phyloP scores from a whole-genome alignment of 2,329 filamentous ascomycete species.

The Samsoniella hepiali region DNA sequence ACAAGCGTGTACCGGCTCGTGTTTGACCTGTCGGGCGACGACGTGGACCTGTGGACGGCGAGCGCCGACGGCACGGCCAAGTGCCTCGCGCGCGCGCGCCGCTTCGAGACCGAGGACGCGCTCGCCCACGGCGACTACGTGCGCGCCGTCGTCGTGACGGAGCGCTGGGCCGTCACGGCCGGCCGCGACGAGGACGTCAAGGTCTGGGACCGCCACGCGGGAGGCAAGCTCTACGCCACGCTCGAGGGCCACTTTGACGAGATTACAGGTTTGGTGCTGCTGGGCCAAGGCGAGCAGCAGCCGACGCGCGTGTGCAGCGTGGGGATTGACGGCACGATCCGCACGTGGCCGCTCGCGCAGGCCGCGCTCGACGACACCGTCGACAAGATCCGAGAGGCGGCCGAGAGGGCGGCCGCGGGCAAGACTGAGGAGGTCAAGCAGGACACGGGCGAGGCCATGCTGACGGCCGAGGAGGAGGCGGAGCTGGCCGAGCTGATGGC shows the following conservation, averaged over 20 bases:
- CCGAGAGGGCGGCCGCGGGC: conserved; percentile 50
- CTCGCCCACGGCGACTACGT: conserved; percentile 88
- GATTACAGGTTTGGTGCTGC: conserved; percentile 73
- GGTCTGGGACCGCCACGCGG: conserved; percentile 73
- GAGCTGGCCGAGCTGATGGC: conserved; percentile 91
- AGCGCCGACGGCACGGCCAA: conserved; percentile 88
- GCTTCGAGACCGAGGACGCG: conserved; percentile 68
- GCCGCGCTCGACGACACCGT: conserved; percentile 50
- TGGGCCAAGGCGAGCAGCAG: conserved; percentile 40
- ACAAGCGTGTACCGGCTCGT: conserved; percentile 82
- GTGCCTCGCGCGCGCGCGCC: conserved; percentile 66
- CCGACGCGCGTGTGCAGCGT: conserved; percentile 67
- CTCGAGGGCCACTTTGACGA: conserved; percentile 90
- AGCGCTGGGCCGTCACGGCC: conserved; percentile 78
- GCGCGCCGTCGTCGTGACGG: conserved; percentile 71
- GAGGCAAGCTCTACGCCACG: conserved; percentile 68
- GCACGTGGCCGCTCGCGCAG: conserved; percentile 75
- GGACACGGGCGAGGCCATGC: conserved; percentile 38
- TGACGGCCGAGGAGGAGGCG: conserved; percentile 88
- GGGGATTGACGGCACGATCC: conserved; percentile 84
- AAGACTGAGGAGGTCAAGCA: conserved; percentile 48
- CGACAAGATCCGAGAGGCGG: conserved; percentile 42
- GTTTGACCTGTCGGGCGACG: conserved; percentile 62
- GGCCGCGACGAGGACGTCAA: conserved; percentile 90
- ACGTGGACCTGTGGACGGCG: conserved; percentile 83